phyloP scores from a whole-genome alignment of 805 yeast genomes.

The Henningerozyma blattae region DNA sequence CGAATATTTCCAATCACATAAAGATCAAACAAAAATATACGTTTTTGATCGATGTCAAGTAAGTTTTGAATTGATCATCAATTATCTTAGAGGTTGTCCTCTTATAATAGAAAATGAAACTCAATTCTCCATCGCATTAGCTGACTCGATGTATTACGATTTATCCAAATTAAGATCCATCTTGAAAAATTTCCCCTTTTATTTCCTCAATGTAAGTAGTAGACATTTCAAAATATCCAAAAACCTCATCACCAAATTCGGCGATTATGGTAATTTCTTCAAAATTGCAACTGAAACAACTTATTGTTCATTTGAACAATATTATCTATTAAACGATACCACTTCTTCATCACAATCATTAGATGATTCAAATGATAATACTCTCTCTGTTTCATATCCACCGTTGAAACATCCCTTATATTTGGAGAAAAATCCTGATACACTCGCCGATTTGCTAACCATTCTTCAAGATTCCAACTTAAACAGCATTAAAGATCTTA shows the following conservation, averaged over 20 bases:
- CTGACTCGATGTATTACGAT: conserved; percentile 64
- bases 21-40: conserved; percentile 15
- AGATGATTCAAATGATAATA: too few relatives aligned
- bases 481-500: conserved; percentile 25
- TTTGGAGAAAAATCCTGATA: conserved; percentile 37
- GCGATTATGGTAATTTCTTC: conserved; percentile 72
- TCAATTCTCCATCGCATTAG: conserved; percentile 47
- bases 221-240: conserved; percentile 47
- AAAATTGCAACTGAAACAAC: conserved; percentile 45
- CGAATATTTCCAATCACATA: conserved; percentile 35
- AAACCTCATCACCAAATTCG: conserved; percentile 40
- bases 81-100: conserved; percentile 74
- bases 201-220: conserved; percentile 46
- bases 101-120: conserved; percentile 47
- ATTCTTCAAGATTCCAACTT: conserved; percentile 43
- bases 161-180: conserved; percentile 42
- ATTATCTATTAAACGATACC: conserved; percentile 31
- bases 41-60: conserved; percentile 63
- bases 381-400: too few relatives aligned
- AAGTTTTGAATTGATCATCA: conserved; percentile 52
- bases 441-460: conserved; percentile 44
- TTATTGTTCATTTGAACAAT: conserved; percentile 36
- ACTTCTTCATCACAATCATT: too few relatives aligned
- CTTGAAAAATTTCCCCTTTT: conserved; percentile 42
- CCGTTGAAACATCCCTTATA: conserved; percentile 45